These are phyloP conservation scores for Pinus albicaulis DNA, from an alignment of 75 land plant species.

Conservation along the genomic window DNA sequence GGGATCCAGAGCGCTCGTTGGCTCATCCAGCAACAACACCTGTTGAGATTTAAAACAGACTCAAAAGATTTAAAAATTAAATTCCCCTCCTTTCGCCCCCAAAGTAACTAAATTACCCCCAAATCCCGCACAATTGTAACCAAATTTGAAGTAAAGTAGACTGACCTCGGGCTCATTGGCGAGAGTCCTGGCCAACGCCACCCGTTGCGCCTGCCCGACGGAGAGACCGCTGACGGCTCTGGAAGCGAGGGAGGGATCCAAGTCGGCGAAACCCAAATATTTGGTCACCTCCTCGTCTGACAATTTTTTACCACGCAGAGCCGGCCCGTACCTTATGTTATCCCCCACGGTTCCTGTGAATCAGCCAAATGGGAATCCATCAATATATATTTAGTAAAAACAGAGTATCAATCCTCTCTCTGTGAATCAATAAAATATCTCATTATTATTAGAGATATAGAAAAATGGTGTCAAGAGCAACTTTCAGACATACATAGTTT, in stretches of 20 bases:
- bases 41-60: not conserved
- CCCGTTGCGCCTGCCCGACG: slow-evolving; percentile 93
- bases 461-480: too few species aligned
- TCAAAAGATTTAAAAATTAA: too few species aligned
- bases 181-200: slow-evolving; percentile 90
- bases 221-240: slow-evolving; percentile 56
- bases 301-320: slow-evolving; percentile 56
- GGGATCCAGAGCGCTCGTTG: slow-evolving; percentile 94
- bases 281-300: slow-evolving; percentile 50
- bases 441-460: too few species aligned
- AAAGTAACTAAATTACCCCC: too few species aligned
- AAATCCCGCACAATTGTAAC: too few species aligned
- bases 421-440: too few species aligned
- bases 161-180: slow-evolving; percentile 88
- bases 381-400: too few species aligned
- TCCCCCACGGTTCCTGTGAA: slow-evolving; percentile 82
- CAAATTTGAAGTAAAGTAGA: not conserved
- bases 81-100: too few species aligned
- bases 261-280: slow-evolving; percentile 60
- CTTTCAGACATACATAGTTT: too few species aligned
- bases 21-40: slow-evolving; percentile 88
- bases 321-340: slow-evolving; percentile 82
- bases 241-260: slow-evolving; percentile 57
- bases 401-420: too few species aligned
- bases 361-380: not conserved